Evolutionary conservation across 2,329 filamentous ascomycete species (phyloP).

Genomic region (Coniella lustricola): DNA sequence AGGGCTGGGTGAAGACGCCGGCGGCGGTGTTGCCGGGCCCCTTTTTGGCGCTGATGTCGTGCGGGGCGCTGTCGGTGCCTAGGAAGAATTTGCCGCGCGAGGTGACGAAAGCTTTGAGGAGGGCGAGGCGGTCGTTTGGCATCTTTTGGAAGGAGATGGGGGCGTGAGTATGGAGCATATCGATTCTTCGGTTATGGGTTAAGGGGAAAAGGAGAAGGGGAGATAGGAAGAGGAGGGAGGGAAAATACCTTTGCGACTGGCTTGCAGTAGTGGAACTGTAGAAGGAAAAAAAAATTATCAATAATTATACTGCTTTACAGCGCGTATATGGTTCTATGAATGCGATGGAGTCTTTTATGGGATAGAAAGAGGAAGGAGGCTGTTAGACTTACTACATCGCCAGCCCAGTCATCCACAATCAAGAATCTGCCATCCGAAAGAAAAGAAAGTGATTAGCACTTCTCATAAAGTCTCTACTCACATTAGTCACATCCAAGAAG

Average conservation of each 20-base stretch:
- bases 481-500: not conserved
- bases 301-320: too few relatives aligned
- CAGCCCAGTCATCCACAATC: slow-evolving; percentile 62
- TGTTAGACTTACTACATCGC: slow-evolving; percentile 38
- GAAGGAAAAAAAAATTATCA: not conserved
- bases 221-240: not conserved
- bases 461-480: not conserved
- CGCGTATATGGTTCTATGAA: not conserved
- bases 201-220: not conserved
- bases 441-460: not conserved
- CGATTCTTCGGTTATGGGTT: too few relatives aligned
- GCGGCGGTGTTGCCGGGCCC: slow-evolving; percentile 54
- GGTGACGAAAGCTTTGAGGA: slow-evolving; percentile 56
- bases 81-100: slow-evolving; percentile 66
- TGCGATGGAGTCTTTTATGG: slow-evolving; percentile 24
- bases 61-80: slow-evolving; percentile 62
- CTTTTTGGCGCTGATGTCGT: slow-evolving; percentile 52
- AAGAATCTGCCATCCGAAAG: slow-evolving; percentile 37
- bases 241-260: slow-evolving; percentile 48
- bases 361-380: not conserved
- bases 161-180: not conserved
- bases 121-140: slow-evolving; percentile 61
- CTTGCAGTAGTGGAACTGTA: slow-evolving; percentile 63
- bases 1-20: slow-evolving; percentile 74
- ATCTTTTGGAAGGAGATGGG: slow-evolving; percentile 6